Evolutionary conservation across 352 stramenopile genomes (phyloP).

Genomic region (Phytopythium vexans): DNA sequence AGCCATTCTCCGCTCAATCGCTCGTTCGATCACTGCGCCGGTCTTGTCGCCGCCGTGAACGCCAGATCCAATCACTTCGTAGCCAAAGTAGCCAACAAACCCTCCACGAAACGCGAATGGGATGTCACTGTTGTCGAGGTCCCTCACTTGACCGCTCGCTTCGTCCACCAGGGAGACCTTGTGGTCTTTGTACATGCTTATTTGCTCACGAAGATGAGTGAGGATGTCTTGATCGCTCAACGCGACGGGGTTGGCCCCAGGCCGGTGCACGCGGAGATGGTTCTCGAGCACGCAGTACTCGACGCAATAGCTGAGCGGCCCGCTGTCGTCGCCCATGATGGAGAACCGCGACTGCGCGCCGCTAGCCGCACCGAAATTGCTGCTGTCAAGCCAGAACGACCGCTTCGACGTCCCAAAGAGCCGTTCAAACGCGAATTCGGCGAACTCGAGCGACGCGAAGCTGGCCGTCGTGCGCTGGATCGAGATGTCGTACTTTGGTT

Average conservation of each 20-base stretch:
- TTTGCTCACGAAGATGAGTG: slow-evolving; percentile 36
- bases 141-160: slow-evolving; percentile 1
- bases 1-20: slow-evolving; percentile 21
- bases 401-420: slow-evolving; percentile 42
- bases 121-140: slow-evolving; percentile 7
- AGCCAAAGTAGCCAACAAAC: slow-evolving; percentile 89
- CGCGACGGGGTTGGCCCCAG: slow-evolving; percentile 3
- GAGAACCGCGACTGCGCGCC: slow-evolving; percentile 44
- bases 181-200: slow-evolving; percentile 31
- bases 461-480: slow-evolving; percentile 32
- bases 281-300: slow-evolving; percentile 64
- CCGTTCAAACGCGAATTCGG: slow-evolving; percentile 53
- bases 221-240: slow-evolving; percentile 28
- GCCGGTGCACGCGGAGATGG: slow-evolving; percentile 34
- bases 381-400: slow-evolving; percentile 83
- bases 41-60: slow-evolving; percentile 13
- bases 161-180: slow-evolving; percentile 17
- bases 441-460: slow-evolving; percentile 55
- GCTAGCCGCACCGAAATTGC: slow-evolving; percentile 40
- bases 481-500: slow-evolving; percentile 29
- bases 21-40: slow-evolving; percentile 20
- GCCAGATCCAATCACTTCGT: slow-evolving; percentile 64
- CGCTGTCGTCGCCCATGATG: slow-evolving; percentile 69
- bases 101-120: slow-evolving; percentile 82
- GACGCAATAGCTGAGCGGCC: slow-evolving; percentile 56